Conservation (phyloP, 2,329 filamentous ascomycete species). For the Curvularia hawaiiensis region DNA sequence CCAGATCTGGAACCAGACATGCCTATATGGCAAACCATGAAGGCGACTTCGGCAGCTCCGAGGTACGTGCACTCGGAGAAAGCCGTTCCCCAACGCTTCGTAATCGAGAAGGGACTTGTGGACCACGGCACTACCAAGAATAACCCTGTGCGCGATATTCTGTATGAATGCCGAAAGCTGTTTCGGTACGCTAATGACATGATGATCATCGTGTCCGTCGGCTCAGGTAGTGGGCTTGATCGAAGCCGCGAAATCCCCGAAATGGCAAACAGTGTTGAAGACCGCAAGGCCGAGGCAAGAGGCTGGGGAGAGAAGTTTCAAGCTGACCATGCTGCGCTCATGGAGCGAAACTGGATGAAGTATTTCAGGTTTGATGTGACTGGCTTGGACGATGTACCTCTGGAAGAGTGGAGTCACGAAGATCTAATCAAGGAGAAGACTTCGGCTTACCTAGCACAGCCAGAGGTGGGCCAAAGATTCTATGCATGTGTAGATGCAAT, state of each 20-base stretch:
- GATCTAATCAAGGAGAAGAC: conserved; percentile 38
- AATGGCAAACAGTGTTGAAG: conserved; percentile 35
- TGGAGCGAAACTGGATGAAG: conserved; percentile 39
- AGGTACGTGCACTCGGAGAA: conserved; percentile 27
- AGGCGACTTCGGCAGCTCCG: conserved; percentile 31
- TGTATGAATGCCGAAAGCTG: conserved; percentile 40
- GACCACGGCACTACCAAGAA: conserved; percentile 42
- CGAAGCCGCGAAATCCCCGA: conserved; percentile 25
- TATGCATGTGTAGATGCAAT: conserved; percentile 41
- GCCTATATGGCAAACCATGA: conserved; percentile 35
- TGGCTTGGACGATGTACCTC: conserved; percentile 32
- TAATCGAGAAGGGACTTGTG: conserved; percentile 38
- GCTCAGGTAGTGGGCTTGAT: conserved; percentile 32
- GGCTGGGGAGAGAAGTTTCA: conserved; percentile 32
- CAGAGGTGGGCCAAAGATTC: conserved; percentile 32
- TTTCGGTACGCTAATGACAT: conserved; percentile 40
- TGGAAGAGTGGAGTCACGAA: conserved; percentile 39
- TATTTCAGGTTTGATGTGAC: conserved; percentile 42
- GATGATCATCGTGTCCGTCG: conserved; percentile 40
- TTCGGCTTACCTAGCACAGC: conserved; percentile 29
- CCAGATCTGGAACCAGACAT: conserved; percentile 36
- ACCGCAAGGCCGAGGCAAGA: conserved; percentile 26
- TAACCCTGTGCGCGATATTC: conserved; percentile 39
- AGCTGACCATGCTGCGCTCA: conserved; percentile 28
- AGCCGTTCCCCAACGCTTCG: conserved; percentile 21